phyloP scores from a whole-genome alignment of 1,284 basidiomycete genomes.

The Microbotryomycetes sp. region DNA sequence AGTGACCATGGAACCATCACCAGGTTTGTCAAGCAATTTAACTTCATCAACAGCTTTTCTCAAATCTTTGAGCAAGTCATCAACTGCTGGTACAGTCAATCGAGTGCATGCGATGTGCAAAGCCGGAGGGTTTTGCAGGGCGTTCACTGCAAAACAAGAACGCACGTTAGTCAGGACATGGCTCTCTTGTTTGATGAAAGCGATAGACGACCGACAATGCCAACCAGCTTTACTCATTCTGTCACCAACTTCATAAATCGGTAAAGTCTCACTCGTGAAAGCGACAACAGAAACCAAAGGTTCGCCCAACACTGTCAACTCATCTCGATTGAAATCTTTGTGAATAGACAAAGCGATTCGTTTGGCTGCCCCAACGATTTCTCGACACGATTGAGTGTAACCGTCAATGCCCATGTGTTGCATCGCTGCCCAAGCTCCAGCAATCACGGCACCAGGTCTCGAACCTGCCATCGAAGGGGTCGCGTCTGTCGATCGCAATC shows the following conservation, averaged over 20 bases:
- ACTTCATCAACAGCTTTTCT: constrained; percentile 66
- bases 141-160: constrained; percentile 55
- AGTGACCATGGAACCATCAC: constrained; percentile 71
- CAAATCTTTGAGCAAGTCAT: constrained; percentile 72
- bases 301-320: constrained; percentile 77
- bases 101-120: constrained; percentile 91
- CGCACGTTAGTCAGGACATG: background rate
- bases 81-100: constrained; percentile 64
- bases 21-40: constrained; percentile 42
- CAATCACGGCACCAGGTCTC: constrained; percentile 85
- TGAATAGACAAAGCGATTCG: constrained; percentile 61
- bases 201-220: constrained; percentile 31
- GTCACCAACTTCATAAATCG: constrained; percentile 84
- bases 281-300: constrained; percentile 86
- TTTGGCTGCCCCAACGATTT: constrained; percentile 70
- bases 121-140: constrained; percentile 66
- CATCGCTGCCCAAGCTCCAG: constrained; percentile 94
- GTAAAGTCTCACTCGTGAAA: constrained; percentile 60
- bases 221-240: constrained; percentile 60
- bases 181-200: background rate
- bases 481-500: constrained; percentile 31
- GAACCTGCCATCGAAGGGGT: constrained; percentile 22
- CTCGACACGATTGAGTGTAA: constrained; percentile 78
- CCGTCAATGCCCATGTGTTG: constrained; percentile 87
- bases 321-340: constrained; percentile 56